Conservation (phyloP, 805 yeast genomes). For the Zygotorulaspora florentina region DNA sequence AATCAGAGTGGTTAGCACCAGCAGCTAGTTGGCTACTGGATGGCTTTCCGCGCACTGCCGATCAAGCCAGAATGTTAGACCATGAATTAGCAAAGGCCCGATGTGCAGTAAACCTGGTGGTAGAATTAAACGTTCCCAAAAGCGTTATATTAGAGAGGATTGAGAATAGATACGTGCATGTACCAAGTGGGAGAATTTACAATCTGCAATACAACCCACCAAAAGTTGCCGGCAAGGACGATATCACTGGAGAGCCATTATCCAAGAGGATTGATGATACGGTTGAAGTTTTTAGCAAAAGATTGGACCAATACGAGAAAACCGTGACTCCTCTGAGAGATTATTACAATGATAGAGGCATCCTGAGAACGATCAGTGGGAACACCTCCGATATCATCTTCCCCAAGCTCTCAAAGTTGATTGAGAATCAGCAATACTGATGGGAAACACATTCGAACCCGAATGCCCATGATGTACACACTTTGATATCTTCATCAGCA, state of each 20-base stretch:
- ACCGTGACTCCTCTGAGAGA: slow-evolving; percentile 62
- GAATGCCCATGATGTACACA: too few relatives aligned
- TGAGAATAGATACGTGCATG: slow-evolving; percentile 80
- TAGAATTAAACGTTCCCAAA: slow-evolving; percentile 83
- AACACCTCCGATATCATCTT: slow-evolving; percentile 79
- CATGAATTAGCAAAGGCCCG: slow-evolving; percentile 36
- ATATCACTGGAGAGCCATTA: slow-evolving; percentile 83
- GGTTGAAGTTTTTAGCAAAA: slow-evolving; percentile 60
- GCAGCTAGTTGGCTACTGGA: slow-evolving; percentile 69
- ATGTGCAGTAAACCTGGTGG: slow-evolving; percentile 64
- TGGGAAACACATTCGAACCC: too few relatives aligned
- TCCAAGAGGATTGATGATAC: slow-evolving; percentile 80
- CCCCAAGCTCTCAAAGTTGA: slow-evolving; percentile 55
- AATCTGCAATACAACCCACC: slow-evolving; percentile 89
- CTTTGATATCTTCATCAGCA: too few relatives aligned
- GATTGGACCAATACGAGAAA: slow-evolving; percentile 59
- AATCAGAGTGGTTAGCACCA: slow-evolving; percentile 24
- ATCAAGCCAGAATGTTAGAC: slow-evolving; percentile 64
- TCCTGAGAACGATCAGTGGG: slow-evolving; percentile 60
- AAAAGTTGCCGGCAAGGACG: slow-evolving; percentile 73
- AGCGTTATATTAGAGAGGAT: slow-evolving; percentile 76
- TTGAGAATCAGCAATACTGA: slow-evolving; percentile 18
- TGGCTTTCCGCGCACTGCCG: slow-evolving; percentile 83
- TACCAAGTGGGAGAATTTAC: slow-evolving; percentile 80
- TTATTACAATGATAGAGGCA: slow-evolving; percentile 48